phyloP scores from a whole-genome alignment of 2,329 filamentous ascomycete genomes.

The Fusarium xylarioides region DNA sequence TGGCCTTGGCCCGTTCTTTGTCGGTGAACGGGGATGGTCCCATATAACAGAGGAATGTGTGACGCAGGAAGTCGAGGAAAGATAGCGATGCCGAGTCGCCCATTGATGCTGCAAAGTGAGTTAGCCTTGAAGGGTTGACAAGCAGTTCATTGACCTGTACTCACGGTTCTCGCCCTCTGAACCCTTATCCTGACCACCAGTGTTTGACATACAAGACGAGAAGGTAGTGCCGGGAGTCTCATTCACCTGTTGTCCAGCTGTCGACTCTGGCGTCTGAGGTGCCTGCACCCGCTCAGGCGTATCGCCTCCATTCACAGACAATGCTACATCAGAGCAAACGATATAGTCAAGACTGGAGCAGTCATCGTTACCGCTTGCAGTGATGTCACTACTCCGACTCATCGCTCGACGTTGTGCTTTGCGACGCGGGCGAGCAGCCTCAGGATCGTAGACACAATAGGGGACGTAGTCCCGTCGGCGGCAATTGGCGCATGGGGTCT shows the following conservation, averaged over 20 bases:
- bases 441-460: not conserved
- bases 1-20: not conserved
- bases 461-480: not conserved
- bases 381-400: not conserved
- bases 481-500: not conserved
- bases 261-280: not conserved
- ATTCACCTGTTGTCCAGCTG: not conserved
- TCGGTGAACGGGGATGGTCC: not conserved
- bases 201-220: not conserved
- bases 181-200: not conserved
- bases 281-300: not conserved
- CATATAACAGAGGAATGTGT: not conserved
- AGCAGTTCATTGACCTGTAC: not conserved
- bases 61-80: not conserved
- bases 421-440: not conserved
- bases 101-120: not conserved
- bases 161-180: not conserved
- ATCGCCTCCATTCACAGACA: accelerated
- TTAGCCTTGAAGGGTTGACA: not conserved
- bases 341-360: not conserved
- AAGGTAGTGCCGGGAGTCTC: not conserved
- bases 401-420: not conserved
- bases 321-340: not conserved
- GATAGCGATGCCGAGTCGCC: not conserved
- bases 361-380: not conserved